A percentile compares a stretch with the other conserved stretches of the same genome.
Evolutionary conservation across 345 rosid genomes (phyloP).

Genomic region (Ceriops decandra): DNA sequence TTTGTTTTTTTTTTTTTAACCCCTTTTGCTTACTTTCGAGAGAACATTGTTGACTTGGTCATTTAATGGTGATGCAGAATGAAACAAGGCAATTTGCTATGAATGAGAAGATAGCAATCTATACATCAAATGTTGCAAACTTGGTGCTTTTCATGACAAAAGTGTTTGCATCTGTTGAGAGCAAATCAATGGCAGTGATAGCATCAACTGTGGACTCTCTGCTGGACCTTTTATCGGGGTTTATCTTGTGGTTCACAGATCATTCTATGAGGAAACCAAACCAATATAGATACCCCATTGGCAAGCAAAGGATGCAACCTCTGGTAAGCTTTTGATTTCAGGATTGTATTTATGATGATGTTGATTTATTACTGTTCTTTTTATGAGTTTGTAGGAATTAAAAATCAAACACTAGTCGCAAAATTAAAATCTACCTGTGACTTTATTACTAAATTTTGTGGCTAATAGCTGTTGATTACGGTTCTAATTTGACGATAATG

Average conservation of each 20-base stretch:
- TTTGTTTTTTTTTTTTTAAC: too few species aligned
- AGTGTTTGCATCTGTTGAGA: conserved; percentile 29
- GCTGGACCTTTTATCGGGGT: conserved; percentile 41
- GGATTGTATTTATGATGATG: too few species aligned
- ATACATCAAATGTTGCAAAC: conserved; percentile 43
- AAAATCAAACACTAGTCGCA: too few species aligned
- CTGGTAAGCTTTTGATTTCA: conserved; percentile 19
- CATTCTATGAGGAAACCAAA: conserved; percentile 38
- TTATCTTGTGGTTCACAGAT: conserved; percentile 46
- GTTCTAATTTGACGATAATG: not conserved
- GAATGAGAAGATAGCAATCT: conserved; percentile 31
- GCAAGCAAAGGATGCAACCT: conserved; percentile 52
- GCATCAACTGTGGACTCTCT: conserved; percentile 45
- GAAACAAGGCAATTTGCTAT: conserved; percentile 31
- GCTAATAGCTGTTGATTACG: not conserved
- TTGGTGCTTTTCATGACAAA: conserved; percentile 43
- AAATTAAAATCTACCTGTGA: too few species aligned
- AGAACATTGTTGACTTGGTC: not conserved
- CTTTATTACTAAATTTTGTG: too few species aligned
- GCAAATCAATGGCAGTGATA: conserved; percentile 39
- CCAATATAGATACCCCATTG: conserved; percentile 40
- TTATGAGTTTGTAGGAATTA: not conserved
- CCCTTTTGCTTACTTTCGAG: too few species aligned
- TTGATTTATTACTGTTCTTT: not conserved
- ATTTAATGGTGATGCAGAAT: conserved; percentile 7